Evolutionary conservation across 108 stramenopile species (phyloP).

Genomic region (Cyclotella cryptica): DNA sequence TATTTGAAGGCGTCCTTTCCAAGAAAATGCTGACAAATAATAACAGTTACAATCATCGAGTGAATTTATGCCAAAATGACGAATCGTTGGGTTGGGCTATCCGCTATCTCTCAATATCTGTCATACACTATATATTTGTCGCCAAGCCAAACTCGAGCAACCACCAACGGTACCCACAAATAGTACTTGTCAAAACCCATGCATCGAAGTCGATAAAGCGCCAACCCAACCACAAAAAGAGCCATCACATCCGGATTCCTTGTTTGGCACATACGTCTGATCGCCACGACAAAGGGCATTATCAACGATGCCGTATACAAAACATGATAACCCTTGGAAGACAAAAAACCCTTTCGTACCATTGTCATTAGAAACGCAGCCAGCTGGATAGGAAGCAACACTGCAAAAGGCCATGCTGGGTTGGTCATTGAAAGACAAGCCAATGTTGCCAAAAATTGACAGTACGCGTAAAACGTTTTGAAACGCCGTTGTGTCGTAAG

Average conservation of each 20-base stretch:
- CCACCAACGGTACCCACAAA: conserved; percentile 57
- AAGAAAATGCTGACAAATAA: too few relatives aligned
- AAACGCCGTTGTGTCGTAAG: conserved; percentile 60
- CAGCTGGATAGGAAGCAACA: conserved; percentile 69
- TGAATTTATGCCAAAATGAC: neutral
- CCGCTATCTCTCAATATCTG: conserved; percentile 27
- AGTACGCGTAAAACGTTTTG: conserved; percentile 75
- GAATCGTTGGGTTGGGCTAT: neutral
- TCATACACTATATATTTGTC: conserved; percentile 44
- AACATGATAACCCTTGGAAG: conserved; percentile 62
- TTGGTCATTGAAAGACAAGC: conserved; percentile 56
- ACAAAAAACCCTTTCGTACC: conserved; percentile 70
- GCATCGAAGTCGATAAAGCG: conserved; percentile 56
- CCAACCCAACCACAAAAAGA: conserved; percentile 33
- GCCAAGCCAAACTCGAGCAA: conserved; percentile 46
- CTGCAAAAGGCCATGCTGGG: conserved; percentile 61
- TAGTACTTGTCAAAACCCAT: conserved; percentile 60
- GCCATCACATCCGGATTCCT: conserved; percentile 22
- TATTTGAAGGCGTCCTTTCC: too few relatives aligned
- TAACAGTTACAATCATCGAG: too few relatives aligned
- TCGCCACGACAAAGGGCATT: conserved; percentile 61
- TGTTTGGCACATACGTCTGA: conserved; percentile 29
- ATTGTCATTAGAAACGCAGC: conserved; percentile 75
- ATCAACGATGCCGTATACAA: conserved; percentile 56
- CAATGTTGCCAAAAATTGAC: conserved; percentile 71